A percentile compares a stretch with the other conserved stretches of the same genome.
Evolutionary conservation across 441 rosid genomes (phyloP).

Genomic region (Croton laevigatus): DNA sequence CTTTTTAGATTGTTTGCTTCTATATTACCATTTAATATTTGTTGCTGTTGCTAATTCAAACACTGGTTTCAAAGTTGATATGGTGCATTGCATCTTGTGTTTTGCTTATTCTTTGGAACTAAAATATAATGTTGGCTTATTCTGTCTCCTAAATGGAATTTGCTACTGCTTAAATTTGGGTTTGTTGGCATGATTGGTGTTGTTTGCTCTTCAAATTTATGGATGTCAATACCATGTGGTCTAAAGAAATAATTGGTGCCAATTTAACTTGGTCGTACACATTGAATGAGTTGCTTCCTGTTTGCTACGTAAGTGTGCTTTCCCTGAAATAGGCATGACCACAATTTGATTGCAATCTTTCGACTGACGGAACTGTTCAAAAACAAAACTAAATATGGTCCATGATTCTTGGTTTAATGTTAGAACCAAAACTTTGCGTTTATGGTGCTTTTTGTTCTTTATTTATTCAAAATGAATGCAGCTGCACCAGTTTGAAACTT

Average conservation of each 20-base stretch:
- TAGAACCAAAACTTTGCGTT: too few relatives aligned
- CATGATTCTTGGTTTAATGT: too few relatives aligned
- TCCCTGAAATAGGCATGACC: background rate
- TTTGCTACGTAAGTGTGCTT: background rate
- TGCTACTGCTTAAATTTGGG: background rate
- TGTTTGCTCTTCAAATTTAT: background rate
- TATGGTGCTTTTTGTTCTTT: too few relatives aligned
- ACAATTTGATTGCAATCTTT: too few relatives aligned
- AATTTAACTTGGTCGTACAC: background rate
- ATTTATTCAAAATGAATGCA: too few relatives aligned
- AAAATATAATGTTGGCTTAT: conserved; percentile 2
- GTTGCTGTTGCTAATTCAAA: background rate
- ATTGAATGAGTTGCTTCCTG: background rate
- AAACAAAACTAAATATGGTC: too few relatives aligned
- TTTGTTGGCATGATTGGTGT: conserved; percentile 1
- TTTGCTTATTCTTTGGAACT: conserved; percentile 3
- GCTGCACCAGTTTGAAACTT: too few relatives aligned
- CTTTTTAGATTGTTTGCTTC: background rate
- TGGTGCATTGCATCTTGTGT: background rate
- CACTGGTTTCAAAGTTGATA: background rate
- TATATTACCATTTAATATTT: background rate
- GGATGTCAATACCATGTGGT: background rate
- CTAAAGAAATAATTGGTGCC: background rate
- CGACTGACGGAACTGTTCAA: too few relatives aligned
- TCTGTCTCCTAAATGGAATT: background rate